Conservation (phyloP, 208 protist species). For the Wallacemonas rigidus region DNA sequence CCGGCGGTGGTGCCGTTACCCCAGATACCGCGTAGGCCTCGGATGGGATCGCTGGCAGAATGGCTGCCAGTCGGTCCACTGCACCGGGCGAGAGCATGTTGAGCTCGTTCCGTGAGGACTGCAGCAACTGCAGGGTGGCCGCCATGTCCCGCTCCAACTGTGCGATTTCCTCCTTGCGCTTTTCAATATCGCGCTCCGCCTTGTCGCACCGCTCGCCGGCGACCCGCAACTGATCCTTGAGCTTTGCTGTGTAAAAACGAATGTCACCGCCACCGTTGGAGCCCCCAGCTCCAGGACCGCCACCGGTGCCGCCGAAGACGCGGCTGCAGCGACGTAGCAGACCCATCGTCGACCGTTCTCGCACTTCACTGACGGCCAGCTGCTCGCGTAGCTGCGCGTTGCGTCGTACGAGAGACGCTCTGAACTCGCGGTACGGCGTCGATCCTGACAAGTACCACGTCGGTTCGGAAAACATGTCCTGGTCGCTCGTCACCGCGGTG, state of each 20-base stretch:
- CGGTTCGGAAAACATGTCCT: slow-evolving; percentile 60
- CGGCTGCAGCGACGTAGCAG: slow-evolving; percentile 49
- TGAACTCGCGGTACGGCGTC: slow-evolving; percentile 82
- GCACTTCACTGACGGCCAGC: slow-evolving; percentile 30
- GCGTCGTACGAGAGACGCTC: slow-evolving; percentile 42
- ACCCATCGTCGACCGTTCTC: slow-evolving; percentile 41
- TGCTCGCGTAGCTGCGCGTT: slow-evolving; percentile 55
- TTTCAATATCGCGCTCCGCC: slow-evolving; percentile 33
- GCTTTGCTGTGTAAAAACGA: slow-evolving; percentile 35
- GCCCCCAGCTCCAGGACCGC: slow-evolving; percentile 10
- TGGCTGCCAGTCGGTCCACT: slow-evolving; percentile 31
- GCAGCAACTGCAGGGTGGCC: slow-evolving; percentile 43
- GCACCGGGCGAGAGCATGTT: slow-evolving; percentile 38
- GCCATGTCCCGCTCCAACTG: slow-evolving; percentile 60
- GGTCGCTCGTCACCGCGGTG: slow-evolving; percentile 51
- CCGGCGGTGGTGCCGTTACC: slow-evolving; percentile 19
- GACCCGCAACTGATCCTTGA: slow-evolving; percentile 47
- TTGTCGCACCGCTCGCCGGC: slow-evolving; percentile 36
- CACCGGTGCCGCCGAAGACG: slow-evolving; percentile 34
- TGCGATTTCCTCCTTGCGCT: slow-evolving; percentile 31
- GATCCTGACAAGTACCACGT: slow-evolving; percentile 78
- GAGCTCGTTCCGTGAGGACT: slow-evolving; percentile 51
- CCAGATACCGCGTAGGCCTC: slow-evolving; percentile 16
- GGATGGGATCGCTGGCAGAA: slow-evolving; percentile 16
- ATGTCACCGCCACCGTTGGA: slow-evolving; percentile 21